phyloP scores from a whole-genome alignment of 2,329 filamentous ascomycete species.

The Diaporthe vexans region DNA sequence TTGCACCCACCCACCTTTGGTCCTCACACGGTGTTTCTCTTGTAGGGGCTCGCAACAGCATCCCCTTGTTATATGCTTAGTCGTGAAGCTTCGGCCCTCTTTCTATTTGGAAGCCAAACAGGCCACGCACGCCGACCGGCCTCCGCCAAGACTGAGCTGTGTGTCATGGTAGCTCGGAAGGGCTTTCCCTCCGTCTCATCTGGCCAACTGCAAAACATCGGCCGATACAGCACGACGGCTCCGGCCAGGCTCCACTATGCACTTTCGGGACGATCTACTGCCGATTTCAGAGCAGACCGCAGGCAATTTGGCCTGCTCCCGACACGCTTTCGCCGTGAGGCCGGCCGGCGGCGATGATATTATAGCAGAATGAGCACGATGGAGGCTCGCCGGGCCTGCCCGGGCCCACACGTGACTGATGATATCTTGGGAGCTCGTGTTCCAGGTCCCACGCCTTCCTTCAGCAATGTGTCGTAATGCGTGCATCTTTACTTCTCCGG shows the following conservation, averaged over 20 bases:
- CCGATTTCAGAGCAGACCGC: conserved; percentile 13
- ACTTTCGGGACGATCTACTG: conserved; percentile 33
- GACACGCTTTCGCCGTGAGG: not conserved
- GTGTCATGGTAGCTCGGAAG: conserved; percentile 23
- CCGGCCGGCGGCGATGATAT: conserved; percentile 6
- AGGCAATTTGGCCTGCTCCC: not conserved
- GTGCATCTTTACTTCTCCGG: conserved; percentile 13
- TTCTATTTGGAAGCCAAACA: conserved; percentile 21
- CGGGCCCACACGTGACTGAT: not conserved
- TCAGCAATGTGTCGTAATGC: not conserved
- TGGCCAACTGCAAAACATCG: conserved; percentile 33
- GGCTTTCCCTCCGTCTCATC: conserved; percentile 32
- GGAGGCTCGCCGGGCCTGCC: not conserved
- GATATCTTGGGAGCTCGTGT: conserved; percentile 6
- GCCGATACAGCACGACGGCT: conserved; percentile 31
- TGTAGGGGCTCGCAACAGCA: not conserved
- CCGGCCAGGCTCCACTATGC: conserved; percentile 22
- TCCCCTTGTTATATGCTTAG: not conserved
- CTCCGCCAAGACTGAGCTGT: conserved; percentile 20
- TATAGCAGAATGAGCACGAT: not conserved
- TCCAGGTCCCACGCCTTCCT: not conserved
- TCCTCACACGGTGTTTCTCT: not conserved
- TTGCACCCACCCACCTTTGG: not conserved
- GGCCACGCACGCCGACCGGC: not conserved
- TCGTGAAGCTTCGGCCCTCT: not conserved